Evolutionary conservation across 2,329 filamentous ascomycete genomes (phyloP), one percentile per base, ranked within the genome.

Genomic region (Coniochaeta sp.): DNA sequence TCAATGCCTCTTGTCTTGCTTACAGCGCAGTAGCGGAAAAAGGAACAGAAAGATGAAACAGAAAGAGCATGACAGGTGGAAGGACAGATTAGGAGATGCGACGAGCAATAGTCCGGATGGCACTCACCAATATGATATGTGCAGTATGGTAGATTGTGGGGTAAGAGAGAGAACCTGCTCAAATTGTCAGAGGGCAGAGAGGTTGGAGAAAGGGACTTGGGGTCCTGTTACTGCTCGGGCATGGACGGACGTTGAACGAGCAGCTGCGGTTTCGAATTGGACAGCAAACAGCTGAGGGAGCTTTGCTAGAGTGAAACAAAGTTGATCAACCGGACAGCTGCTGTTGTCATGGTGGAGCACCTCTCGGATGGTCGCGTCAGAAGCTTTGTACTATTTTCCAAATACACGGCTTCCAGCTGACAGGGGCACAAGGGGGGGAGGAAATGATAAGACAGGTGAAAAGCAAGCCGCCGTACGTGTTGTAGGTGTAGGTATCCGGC

Each of bases 91-190:
- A 61, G 64, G 62, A 60, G 62, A 65, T 63, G 19, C 60, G 60
- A 62, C 55, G 58, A 69, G 66, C 65, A 68, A 67, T 62, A 65
- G 69, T 66, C 68, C 67, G 65, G 24, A 26, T 28, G 22, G 26
- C 47, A 14, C 47, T 52, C 47, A 52, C 47, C 47, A 52, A 31
- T 52, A 31, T 52, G 34, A 14, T 52, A 52, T 52, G 47, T 52
- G 17, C 47, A 52, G 47, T 28, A 24, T 52, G 47, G 47, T 9
- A 52, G 22, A 52, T 26, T 52, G 47, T 52, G 26, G 47, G 26
- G 47, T 26, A 52, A 14, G 31, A 12, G 14, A 24, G 22, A 52
- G 11, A 14, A n/a, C 28, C n/a, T n/a, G n/a, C 43, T 22, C n/a
- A 14, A 12, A n/a, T n/a, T 22, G 43, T 22, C 43, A 47, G 43